phyloP scores from a whole-genome alignment of 1,284 basidiomycete species.

The Termitomyces sp. region DNA sequence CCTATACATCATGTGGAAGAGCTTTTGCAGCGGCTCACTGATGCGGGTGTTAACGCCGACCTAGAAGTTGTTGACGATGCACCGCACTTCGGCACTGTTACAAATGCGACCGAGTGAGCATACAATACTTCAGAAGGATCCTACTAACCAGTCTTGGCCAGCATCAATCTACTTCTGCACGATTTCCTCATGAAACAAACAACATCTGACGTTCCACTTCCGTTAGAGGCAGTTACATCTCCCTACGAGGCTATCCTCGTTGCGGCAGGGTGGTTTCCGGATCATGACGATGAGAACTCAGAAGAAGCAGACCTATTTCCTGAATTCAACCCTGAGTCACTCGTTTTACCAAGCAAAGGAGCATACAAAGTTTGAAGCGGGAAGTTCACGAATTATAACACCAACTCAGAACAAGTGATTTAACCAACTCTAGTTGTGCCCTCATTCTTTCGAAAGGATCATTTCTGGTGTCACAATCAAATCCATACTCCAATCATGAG shows the following conservation, averaged over 20 bases:
- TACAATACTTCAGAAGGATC: not conserved
- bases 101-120: constrained; percentile 26
- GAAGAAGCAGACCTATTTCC: constrained; percentile 1
- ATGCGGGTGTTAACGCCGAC: constrained; percentile 25
- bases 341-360: not conserved
- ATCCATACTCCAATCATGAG: constrained; percentile 67
- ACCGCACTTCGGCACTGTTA: constrained; percentile 31
- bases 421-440: not conserved
- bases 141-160: constrained; percentile 9
- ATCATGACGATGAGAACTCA: not conserved
- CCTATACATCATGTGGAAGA: constrained; percentile 23
- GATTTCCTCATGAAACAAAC: constrained; percentile 25
- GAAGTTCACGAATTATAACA: not conserved
- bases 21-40: constrained; percentile 21
- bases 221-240: constrained; percentile 22
- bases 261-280: constrained; percentile 18
- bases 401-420: not conserved
- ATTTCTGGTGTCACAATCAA: constrained; percentile 55
- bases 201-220: constrained; percentile 19
- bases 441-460: constrained; percentile 13
- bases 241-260: constrained; percentile 25
- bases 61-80: constrained; percentile 24
- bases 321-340: not conserved
- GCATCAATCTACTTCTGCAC: constrained; percentile 25
- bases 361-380: not conserved